Conservation (phyloP, 2,329 filamentous ascomycete species). For the Stylonectria norvegica region DNA sequence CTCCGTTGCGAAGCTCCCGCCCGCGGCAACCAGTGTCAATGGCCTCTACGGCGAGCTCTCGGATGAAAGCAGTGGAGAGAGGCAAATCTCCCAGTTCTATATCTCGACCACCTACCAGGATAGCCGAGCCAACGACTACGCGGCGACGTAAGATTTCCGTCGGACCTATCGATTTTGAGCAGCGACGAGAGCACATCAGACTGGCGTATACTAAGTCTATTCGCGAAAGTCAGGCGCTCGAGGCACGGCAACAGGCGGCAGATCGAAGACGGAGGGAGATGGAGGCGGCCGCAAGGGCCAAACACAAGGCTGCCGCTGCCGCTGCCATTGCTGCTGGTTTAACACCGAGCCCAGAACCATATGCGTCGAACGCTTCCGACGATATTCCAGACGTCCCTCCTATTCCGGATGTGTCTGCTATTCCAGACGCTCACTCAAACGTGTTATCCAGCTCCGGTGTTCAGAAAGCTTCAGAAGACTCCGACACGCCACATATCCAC, state of each 20-base stretch:
- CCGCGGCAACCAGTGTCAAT: conserved; percentile 76
- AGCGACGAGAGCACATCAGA: conserved; percentile 76
- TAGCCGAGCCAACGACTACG: conserved; percentile 36
- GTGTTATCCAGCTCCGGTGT: conserved; percentile 12
- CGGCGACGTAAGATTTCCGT: conserved; percentile 59
- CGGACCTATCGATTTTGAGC: conserved; percentile 80
- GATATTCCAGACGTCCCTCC: conserved; percentile 23
- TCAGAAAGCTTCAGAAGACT: conserved; percentile 21
- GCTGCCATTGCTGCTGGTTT: conserved; percentile 15
- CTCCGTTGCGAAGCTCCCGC: conserved; percentile 74
- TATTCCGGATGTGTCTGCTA: conserved; percentile 14
- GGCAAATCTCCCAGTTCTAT: conserved; percentile 44
- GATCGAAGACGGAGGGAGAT: conserved; percentile 51
- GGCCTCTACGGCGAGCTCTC: conserved; percentile 68
- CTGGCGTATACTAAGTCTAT: conserved; percentile 84
- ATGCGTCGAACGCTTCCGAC: conserved; percentile 9
- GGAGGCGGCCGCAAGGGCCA: conserved; percentile 43
- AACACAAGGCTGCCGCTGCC: conserved; percentile 30
- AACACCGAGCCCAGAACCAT: conserved; percentile 14
- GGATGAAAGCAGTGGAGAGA: conserved; percentile 61
- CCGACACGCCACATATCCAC: conserved; percentile 10
- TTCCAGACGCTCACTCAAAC: conserved; percentile 7
- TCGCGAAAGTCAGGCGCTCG: conserved; percentile 64
- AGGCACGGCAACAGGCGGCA: conserved; percentile 50
- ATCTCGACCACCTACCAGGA: conserved; percentile 30